Base-by-base conservation (phyloP, 108 stramenopile species). In the Pseudonitzschia pungens region DNA sequence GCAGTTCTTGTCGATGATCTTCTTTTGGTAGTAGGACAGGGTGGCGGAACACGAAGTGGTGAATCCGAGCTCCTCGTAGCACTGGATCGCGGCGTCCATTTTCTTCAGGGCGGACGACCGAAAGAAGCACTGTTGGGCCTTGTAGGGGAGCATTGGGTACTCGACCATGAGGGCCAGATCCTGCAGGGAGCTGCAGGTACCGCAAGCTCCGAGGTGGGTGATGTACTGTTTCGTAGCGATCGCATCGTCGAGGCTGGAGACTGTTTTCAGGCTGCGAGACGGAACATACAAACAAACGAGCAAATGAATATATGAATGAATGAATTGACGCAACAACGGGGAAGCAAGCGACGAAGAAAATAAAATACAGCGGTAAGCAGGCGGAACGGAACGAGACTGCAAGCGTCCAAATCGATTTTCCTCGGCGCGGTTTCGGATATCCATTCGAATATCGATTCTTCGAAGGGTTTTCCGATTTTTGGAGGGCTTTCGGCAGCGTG, bases 1-100 rank as follows among this genome's bases (percentile, higher is more conserved):
- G 31, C 66, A 67, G 8, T 22, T 45, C 24, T 28, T 29, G 43
- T 48, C 45, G 20, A 48, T 22, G 45, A 67, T 67, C n/a, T 21
- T 44, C 27, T 48, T 67, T n/a, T 67, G 66, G 44, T 48, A 24
- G 16, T 28, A 48, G 7, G 66, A 40, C 45, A 67, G 50, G 4
- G 45, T 67, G n/a, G 33, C 22, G 43, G 66, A 32, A 28, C 66
- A 67, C 41, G 10, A 4, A 27, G 10, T n/a, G 24, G 66, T 67
- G 44, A 67, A 67, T 14, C 66, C 66, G 18, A 67, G 18, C 11
- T 67, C 45, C 43, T 67, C 22, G 66, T 48, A 67, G 43, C 66
- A 67, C 22, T 15, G 10, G 20, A 24, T 24, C 3, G 44, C 66
- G 7, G 16, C 28, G 12, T 50, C 44, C 8, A 67, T 26, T 3